phyloP scores from a whole-genome alignment of 83 land plant species.

The Diphasiastrum complanatum region DNA sequence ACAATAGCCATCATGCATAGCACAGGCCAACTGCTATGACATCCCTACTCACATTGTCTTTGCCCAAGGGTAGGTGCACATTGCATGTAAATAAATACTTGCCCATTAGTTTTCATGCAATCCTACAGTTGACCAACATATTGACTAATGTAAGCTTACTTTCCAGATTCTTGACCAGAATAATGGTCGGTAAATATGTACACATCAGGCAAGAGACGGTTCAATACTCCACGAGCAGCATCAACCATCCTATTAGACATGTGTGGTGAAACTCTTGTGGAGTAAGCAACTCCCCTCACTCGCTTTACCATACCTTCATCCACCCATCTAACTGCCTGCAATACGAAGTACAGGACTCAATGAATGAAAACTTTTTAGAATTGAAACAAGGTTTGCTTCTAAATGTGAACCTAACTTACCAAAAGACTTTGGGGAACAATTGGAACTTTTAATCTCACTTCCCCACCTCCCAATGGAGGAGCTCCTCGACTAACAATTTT shows the following conservation, averaged over 20 bases:
- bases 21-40: too few species aligned
- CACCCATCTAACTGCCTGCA: conserved; percentile 71
- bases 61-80: too few species aligned
- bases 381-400: neutral
- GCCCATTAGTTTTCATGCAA: neutral
- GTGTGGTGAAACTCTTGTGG: conserved; percentile 72
- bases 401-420: conserved; percentile 35
- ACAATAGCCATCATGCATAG: too few species aligned
- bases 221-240: conserved; percentile 82
- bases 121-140: neutral
- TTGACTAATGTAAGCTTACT: conserved; percentile 38
- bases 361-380: neutral
- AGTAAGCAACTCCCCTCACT: conserved; percentile 77
- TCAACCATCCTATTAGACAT: conserved; percentile 67
- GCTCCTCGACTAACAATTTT: conserved; percentile 73
- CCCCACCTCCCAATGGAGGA: conserved; percentile 97
- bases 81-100: too few species aligned
- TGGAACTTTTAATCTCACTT: conserved; percentile 62
- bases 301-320: conserved; percentile 98
- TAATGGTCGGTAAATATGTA: conserved; percentile 79
- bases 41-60: too few species aligned
- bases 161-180: conserved; percentile 70
- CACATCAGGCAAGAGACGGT: conserved; percentile 77
- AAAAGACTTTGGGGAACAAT: conserved; percentile 49
- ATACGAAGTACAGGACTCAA: neutral